Percentiles rank a stretch among this genome's conserved stretches.
Conservation (phyloP, 192 early-diverging fungal species). For the Lunasporangiospora selenospora region DNA sequence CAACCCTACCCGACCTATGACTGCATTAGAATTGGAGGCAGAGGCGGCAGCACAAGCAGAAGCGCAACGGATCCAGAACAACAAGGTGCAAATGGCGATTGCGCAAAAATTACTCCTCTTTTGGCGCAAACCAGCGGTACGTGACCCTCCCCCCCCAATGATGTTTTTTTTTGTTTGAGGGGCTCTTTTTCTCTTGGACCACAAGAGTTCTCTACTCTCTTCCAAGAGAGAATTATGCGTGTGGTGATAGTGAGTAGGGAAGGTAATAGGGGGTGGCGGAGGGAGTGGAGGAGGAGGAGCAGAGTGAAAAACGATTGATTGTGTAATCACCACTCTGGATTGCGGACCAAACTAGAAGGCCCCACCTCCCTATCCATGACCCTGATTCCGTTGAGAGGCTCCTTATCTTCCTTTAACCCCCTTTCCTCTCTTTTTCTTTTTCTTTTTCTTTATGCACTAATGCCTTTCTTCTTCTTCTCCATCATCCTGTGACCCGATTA, state of each 20-base stretch:
- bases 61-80: constrained; percentile 7
- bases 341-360: too few relatives aligned
- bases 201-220: too few relatives aligned
- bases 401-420: constrained; percentile 8
- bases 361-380: too few relatives aligned
- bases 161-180: not conserved
- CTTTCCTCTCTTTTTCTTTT: not conserved
- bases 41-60: not conserved
- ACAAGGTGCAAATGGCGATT: constrained; percentile 71
- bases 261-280: too few relatives aligned
- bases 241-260: too few relatives aligned
- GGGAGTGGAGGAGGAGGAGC: too few relatives aligned
- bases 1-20: too few relatives aligned
- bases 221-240: too few relatives aligned
- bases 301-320: too few relatives aligned
- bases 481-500: not conserved
- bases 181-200: too few relatives aligned
- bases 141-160: constrained; percentile 5
- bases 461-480: not conserved
- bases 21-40: not conserved
- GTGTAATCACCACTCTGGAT: too few relatives aligned
- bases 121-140: constrained; percentile 81
- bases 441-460: not conserved
- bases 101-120: constrained; percentile 78
- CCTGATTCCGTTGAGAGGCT: too few relatives aligned